These are phyloP conservation scores for Pachysandra terminalis DNA, from an alignment of 164 flowering plant genomes.

Conservation along the genomic window DNA sequence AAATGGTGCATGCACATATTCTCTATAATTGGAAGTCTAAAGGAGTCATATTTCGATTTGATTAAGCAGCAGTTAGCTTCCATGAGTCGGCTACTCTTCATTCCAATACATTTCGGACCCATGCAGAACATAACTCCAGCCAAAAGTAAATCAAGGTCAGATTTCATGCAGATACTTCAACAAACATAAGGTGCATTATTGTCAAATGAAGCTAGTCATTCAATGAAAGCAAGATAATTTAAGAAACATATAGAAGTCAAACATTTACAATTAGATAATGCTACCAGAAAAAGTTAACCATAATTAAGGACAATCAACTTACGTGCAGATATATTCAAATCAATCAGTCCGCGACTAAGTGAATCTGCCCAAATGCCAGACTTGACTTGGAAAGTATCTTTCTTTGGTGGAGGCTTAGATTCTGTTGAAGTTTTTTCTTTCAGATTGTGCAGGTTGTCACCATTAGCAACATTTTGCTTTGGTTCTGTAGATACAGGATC, in stretches of 20 bases:
- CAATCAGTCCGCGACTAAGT: conserved; percentile 93
- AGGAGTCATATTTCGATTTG: background rate
- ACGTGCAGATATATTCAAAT: conserved; percentile 97
- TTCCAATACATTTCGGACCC: background rate
- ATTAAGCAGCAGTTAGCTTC: background rate
- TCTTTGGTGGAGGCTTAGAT: conserved; percentile 42
- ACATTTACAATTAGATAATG: background rate
- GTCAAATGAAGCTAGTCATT: too few species aligned
- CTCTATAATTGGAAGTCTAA: background rate
- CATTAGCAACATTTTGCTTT: conserved; percentile 24
- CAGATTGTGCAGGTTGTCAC: conserved; percentile 20
- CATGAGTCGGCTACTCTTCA: background rate
- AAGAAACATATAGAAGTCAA: background rate
- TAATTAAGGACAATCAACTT: conserved; percentile 31
- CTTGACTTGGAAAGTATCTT: conserved; percentile 80
- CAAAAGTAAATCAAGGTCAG: background rate
- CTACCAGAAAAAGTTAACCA: background rate
- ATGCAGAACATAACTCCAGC: background rate
- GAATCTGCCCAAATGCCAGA: conserved; percentile 99
- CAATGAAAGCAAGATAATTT: background rate
- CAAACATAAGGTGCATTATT: background rate
- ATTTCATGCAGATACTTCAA: background rate
- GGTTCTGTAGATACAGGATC: conserved; percentile 39
- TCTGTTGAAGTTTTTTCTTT: conserved; percentile 31
- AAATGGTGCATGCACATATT: background rate